Conservation (phyloP, 805 yeast genomes). For the Kazachstania martiniae region DNA sequence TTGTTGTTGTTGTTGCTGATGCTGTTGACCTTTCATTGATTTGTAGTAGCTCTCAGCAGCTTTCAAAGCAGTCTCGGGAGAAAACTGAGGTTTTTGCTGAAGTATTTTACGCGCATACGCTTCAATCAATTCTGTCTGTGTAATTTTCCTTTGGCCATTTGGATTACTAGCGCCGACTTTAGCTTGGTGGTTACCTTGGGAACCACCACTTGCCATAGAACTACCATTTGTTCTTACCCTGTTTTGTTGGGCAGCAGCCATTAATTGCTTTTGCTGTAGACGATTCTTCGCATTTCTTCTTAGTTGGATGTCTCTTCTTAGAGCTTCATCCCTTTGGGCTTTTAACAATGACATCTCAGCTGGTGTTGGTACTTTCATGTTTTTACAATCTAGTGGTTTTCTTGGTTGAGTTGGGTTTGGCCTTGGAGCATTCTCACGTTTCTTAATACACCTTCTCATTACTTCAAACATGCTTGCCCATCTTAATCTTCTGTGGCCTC, state of each 20-base stretch:
- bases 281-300: conserved; percentile 25
- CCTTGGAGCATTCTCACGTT: conserved; percentile 67
- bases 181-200: background rate
- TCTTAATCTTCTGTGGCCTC: conserved; percentile 83
- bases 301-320: conserved; percentile 48
- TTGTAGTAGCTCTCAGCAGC: conserved; percentile 26
- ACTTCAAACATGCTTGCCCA: conserved; percentile 99
- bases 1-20: conserved; percentile 24
- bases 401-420: conserved; percentile 40
- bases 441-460: conserved; percentile 78
- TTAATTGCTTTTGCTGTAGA: conserved; percentile 17
- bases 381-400: conserved; percentile 31
- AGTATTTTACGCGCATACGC: conserved; percentile 23
- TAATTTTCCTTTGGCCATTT: conserved; percentile 10
- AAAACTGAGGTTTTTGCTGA: conserved; percentile 23
- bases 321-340: conserved; percentile 74
- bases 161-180: background rate
- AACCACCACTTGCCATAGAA: background rate
- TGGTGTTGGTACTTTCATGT: conserved; percentile 60
- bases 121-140: conserved; percentile 24
- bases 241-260: conserved; percentile 1
- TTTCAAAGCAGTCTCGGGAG: conserved; percentile 24
- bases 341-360: conserved; percentile 75
- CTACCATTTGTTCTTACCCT: background rate
- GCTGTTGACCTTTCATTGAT: conserved; percentile 16